Conservation (phyloP, 1,139 yeast genomes). For the Yamadazyma oceani region DNA sequence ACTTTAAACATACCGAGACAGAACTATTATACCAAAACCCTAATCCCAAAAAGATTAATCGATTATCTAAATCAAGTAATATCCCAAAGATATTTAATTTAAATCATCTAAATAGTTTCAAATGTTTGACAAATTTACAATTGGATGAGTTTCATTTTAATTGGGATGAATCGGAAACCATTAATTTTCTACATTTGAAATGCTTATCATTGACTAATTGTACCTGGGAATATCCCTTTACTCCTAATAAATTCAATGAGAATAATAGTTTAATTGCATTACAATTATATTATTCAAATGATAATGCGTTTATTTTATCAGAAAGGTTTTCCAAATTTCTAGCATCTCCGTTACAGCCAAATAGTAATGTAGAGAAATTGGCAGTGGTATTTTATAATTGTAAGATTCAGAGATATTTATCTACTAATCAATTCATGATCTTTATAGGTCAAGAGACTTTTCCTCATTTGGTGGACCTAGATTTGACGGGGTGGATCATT, state of each 20-base stretch:
- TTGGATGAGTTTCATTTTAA: conserved; percentile 34
- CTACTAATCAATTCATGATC: conserved; percentile 16
- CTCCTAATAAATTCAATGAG: conserved; percentile 32
- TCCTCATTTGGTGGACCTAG: conserved; percentile 21
- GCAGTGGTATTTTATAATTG: conserved; percentile 18
- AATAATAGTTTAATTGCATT: conserved; percentile 23
- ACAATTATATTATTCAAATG: conserved; percentile 25
- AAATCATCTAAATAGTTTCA: conserved; percentile 30
- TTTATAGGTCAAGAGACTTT: conserved; percentile 18
- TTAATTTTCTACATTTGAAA: conserved; percentile 14
- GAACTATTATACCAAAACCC: conserved; percentile 12
- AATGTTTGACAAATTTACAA: conserved; percentile 20
- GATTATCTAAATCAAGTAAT: conserved; percentile 15
- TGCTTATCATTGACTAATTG: conserved; percentile 28
- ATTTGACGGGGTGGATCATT: conserved; percentile 26
- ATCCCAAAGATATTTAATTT: conserved; percentile 32
- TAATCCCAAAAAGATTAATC: conserved; percentile 21
- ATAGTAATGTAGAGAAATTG: conserved; percentile 20
- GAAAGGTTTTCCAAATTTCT: conserved; percentile 38
- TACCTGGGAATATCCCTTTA: conserved; percentile 48
- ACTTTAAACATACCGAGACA: conserved; percentile 24
- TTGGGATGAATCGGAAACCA: conserved; percentile 23
- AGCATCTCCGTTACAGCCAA: conserved; percentile 17
- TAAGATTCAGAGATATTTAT: conserved; percentile 14
- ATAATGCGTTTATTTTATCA: conserved; percentile 33